phyloP scores from a whole-genome alignment of 2,329 filamentous ascomycete genomes.

The Neopestalotiopsis sp. region DNA sequence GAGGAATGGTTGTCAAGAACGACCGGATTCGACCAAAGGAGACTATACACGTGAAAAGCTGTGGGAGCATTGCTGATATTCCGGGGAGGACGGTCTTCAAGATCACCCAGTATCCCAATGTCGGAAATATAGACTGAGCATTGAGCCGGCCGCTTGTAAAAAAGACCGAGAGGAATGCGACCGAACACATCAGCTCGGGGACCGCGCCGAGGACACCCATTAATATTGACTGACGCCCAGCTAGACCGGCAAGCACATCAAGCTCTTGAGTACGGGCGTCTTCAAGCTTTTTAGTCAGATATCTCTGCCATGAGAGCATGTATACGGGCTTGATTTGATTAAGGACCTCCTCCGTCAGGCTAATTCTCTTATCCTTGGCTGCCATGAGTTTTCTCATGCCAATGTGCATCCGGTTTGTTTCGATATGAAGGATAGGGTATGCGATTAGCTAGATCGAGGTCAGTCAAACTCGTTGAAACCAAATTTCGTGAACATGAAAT shows the following conservation, averaged over 20 bases:
- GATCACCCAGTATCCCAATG: neutral
- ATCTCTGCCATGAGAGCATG: neutral
- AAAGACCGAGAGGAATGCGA: neutral
- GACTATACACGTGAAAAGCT: neutral
- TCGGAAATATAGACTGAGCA: neutral
- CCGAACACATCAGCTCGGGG: neutral
- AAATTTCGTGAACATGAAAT: neutral
- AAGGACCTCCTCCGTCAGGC: neutral
- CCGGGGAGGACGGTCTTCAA: neutral
- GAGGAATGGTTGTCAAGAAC: neutral
- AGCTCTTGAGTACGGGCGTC: neutral
- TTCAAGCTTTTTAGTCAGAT: neutral
- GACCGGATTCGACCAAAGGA: neutral
- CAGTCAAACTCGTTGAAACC: neutral
- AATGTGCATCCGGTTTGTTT: neutral
- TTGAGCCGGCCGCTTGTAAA: neutral
- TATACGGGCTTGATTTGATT: neutral
- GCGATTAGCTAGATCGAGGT: neutral
- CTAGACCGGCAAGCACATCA: neutral
- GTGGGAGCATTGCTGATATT: neutral
- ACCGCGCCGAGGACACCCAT: neutral
- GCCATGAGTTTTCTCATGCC: neutral
- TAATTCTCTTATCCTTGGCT: neutral
- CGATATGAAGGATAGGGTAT: neutral
- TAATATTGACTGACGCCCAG: neutral